Evolutionary conservation across 768 basidiomycete genomes (phyloP), one percentile per base, ranked within the genome.

Genomic region (Phlebiopsis flavidoalba): DNA sequence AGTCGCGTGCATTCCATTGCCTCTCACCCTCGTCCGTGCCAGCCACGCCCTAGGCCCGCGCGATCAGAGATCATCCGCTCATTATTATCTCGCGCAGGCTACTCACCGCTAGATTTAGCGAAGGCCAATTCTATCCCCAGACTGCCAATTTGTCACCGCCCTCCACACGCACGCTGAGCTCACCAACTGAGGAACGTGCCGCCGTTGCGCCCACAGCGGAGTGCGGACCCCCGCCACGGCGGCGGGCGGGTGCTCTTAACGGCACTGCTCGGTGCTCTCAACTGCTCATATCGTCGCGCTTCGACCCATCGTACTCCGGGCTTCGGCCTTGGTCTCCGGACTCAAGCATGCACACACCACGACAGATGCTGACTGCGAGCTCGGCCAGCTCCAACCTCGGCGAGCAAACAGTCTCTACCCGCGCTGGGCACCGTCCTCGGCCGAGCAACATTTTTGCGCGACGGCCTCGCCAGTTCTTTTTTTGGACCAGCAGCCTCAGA

Each of bases 401-500:
- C 61, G 14, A 31, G 6, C 8, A n/a, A 2, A 22, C n/a, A n/a
- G n/a, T 35, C 19, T 35, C 35, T 58, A 2, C 57, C 57, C 7
- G 8, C 57, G 26, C 21, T 58, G 48, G 43, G 47, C 45, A 15
- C 31, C n/a, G 15, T 56, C 58, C n/a, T 31, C 60, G n/a, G 8
- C 43, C 46, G 5, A 37, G 15, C 19, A 61, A 65, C 62, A n/a
- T 69, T 69, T 21, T 57, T 63, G 7, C 24, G 67, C 2, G 60
- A 60, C 14, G 53, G 60, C 1, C 55, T 66, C 12, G 21, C 45
- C n/a, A n/a, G n/a, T n/a, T n/a, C n/a, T n/a, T n/a, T n/a, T n/a
- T n/a, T n/a, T n/a, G 4, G 66, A 63, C 11, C 58, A 67, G 49
- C 53, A 69, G 1, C 67, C 79, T 8, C 76, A 73, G 59, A 79